Evolutionary conservation across 1,139 yeast genomes (phyloP).

Genomic region (Yamadazyma spencermartinsiae): DNA sequence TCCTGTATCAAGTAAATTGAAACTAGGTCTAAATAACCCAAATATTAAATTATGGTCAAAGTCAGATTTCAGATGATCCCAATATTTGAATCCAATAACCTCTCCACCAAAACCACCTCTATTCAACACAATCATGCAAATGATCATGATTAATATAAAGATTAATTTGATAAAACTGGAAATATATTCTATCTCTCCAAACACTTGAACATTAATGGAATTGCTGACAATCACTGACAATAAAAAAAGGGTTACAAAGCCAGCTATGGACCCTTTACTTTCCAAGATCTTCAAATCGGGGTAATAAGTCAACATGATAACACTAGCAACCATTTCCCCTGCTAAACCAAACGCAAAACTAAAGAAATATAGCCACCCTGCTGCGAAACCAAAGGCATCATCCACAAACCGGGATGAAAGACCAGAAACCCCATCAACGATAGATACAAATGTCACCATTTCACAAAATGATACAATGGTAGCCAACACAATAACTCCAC

Average conservation of each 20-base stretch:
- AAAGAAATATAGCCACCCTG: constrained; percentile 78
- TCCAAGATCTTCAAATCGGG: constrained; percentile 49
- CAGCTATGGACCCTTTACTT: constrained; percentile 53
- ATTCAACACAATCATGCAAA: constrained; percentile 66
- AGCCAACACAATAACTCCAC: constrained; percentile 67
- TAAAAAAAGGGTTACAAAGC: constrained; percentile 65
- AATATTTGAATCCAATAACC: constrained; percentile 62
- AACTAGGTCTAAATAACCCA: constrained; percentile 74
- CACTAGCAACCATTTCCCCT: constrained; percentile 77
- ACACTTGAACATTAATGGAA: constrained; percentile 65
- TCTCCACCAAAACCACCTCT: constrained; percentile 48
- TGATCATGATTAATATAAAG: constrained; percentile 53
- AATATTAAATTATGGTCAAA: constrained; percentile 50
- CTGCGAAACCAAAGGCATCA: constrained; percentile 81
- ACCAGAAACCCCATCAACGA: constrained; percentile 78
- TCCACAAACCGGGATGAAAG: constrained; percentile 78
- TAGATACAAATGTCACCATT: constrained; percentile 81
- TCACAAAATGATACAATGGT: constrained; percentile 81
- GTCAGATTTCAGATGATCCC: constrained; percentile 57
- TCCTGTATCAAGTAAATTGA: constrained; percentile 58
- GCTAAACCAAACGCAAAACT: constrained; percentile 75
- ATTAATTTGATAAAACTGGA: constrained; percentile 62
- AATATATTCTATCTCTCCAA: constrained; percentile 74
- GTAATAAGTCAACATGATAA: constrained; percentile 70
- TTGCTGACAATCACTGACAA: constrained; percentile 52